Base-by-base conservation (phyloP, 768 basidiomycete genomes). In the Leccinum longicurvipes region DNA sequence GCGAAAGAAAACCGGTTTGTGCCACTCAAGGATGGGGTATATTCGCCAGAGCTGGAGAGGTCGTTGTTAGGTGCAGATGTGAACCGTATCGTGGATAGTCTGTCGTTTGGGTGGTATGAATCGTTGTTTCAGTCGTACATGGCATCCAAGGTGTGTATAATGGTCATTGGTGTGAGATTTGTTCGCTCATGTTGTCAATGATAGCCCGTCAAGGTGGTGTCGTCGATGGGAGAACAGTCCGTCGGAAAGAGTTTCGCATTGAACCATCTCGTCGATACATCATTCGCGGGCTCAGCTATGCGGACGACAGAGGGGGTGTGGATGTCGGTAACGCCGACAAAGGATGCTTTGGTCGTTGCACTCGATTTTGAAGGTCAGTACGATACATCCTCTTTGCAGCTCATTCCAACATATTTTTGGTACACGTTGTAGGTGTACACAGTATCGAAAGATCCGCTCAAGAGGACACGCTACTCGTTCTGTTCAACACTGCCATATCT, bases 191-290 rank as follows among this genome's bases (percentile, higher is more conserved):
- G 6, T 1, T 15, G 0, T 1, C 15, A 7, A 29, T 39, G 11
- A 47, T 34, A 85, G 81, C 83, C 82, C 2, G 83, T 86, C 14
- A 79, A 76, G 58, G 85, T 85, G 3, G 84, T 85, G 1, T 83
- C 84, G 0, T 86, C 84, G 0, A 85, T 85, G 85, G 84, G 83
- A 1, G 83, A 85, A 63, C 84, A 86, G 61, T 84, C 82, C 0
- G 84, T 86, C 1, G 85, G 84, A 1, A 85, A 85, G 60, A 81
- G 78, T 50, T 86, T 77, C 51, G 71, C 79, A 0, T 63, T 85
- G 34, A 85, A 85, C 50, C 85, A 86, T 58, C 71, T 86, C 6
- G 77, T 75, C 1, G 84, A 86, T 60, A 83, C 83, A 0, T 85
- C 85, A 0, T 86, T 86, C 60, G 82, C 82, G 8, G 84, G 85